Conservation (phyloP, 2,329 filamentous ascomycete genomes). For the Colletotrichum tanaceti region DNA sequence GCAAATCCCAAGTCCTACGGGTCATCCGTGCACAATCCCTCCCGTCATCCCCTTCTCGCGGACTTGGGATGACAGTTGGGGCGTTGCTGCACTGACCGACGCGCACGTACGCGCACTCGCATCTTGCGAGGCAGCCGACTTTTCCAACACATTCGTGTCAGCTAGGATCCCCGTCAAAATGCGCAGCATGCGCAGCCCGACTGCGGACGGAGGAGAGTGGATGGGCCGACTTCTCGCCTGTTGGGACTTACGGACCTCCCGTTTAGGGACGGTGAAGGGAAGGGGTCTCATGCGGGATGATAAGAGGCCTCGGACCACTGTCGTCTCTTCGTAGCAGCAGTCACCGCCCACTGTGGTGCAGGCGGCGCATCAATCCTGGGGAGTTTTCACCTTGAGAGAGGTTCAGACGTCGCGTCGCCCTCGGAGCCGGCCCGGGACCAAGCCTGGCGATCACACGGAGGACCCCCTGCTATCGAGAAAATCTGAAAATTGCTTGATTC, state of each 20-base stretch:
- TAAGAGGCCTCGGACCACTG: not conserved
- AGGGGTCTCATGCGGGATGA: not conserved
- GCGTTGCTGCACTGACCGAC: constrained; percentile 9
- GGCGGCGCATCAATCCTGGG: too few species aligned
- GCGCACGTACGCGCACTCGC: constrained; percentile 19
- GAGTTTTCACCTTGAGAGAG: not conserved
- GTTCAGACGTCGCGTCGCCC: not conserved
- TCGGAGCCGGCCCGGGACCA: constrained; percentile 32
- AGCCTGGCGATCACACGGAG: constrained; percentile 11
- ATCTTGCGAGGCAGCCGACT: constrained; percentile 12
- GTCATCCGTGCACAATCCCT: not conserved
- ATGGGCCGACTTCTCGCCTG: constrained; percentile 24
- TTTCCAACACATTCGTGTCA: constrained; percentile 5
- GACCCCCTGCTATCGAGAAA: constrained; percentile 33
- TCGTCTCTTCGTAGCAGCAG: too few species aligned
- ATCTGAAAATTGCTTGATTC: constrained; percentile 23
- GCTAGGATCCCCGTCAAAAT: too few species aligned
- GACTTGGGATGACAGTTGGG: constrained; percentile 21
- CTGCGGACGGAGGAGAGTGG: not conserved
- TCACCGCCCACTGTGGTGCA: too few species aligned
- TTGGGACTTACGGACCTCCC: constrained; percentile 27
- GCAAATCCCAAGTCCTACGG: constrained; percentile 34
- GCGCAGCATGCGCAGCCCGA: not conserved
- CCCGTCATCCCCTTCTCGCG: not conserved
- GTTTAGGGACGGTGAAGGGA: constrained; percentile 10